Base-by-base conservation (phyloP, 2,329 filamentous ascomycete genomes). In the Aspergillaceae sp. region DNA sequence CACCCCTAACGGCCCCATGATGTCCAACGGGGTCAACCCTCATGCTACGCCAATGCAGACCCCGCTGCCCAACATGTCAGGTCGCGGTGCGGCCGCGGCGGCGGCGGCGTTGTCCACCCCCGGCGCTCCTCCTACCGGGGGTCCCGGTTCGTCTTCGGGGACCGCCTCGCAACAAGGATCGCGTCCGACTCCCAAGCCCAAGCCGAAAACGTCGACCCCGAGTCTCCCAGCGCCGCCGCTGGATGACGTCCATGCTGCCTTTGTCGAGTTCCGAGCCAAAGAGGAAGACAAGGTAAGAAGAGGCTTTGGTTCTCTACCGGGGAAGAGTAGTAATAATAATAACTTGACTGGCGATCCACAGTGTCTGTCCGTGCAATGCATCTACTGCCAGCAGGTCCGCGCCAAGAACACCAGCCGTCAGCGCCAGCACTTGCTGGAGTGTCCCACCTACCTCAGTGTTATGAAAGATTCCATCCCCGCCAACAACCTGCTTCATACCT, bases 381-480 rank as follows among this genome's bases (percentile, higher is more conserved):
- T 74, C 46, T 74, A 73, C 54, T 74, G 71, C 57, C 70, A 74
- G 51, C 70, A 73, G 56, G 69, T 74, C 41, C 66, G 71, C 54
- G 71, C 71, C 6, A 74, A 74, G 58, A 74, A 74, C 49, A 74
- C 71, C n/a, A 73, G 70, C 54, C 65, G 71, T 50, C 71, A 74
- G 54, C 69, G 71, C 33, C 71, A 74, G 51, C 71, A 74, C 55
- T 59, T 74, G 27, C 59, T 73, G n/a, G 71, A 74, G 56, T 74
- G 71, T 43, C 64, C 68, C 4, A 73, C 70, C 43, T 75, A 75
- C 49, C 67, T 74, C 19, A 74, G 71, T 53, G 72, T 74, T 34
- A 74, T 75, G 71, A 74, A 74, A 52, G 72, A 75, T 48, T 71
- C 70, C 1, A 74, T 74, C 38, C 72, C 72, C 29, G 72, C 73